phyloP scores from a whole-genome alignment of 2,329 filamentous ascomycete species.

The Coniochaeta sp. region DNA sequence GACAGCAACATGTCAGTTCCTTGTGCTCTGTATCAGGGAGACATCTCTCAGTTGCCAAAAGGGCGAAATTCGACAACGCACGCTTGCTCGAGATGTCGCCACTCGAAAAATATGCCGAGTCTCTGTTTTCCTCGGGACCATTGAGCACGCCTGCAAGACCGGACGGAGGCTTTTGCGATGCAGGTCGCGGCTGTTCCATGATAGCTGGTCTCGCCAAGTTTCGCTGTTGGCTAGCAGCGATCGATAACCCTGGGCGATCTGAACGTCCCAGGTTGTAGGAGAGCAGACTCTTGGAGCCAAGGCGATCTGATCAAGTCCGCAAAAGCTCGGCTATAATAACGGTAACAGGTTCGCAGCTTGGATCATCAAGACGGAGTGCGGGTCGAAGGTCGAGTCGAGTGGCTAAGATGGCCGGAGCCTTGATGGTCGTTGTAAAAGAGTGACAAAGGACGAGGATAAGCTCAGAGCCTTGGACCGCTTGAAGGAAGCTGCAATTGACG shows the following conservation, averaged over 20 bases:
- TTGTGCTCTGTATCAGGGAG: background rate
- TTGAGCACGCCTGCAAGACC: constrained; percentile 45
- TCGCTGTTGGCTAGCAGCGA: background rate
- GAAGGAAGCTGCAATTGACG: background rate
- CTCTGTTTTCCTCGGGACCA: constrained; percentile 40
- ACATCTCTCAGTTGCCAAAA: background rate
- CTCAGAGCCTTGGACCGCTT: background rate
- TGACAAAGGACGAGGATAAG: background rate
- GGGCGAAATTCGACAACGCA: constrained; percentile 25
- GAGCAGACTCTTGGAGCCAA: background rate
- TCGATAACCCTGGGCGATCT: background rate
- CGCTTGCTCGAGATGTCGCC: constrained; percentile 44
- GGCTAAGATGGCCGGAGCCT: background rate
- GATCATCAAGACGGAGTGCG: background rate
- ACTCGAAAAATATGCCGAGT: constrained; percentile 45
- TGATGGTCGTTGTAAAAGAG: background rate
- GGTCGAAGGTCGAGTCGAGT: background rate
- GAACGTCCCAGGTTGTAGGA: background rate
- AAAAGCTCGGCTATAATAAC: background rate
- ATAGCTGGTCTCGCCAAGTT: background rate
- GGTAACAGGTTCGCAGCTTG: background rate
- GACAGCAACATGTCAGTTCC: constrained; percentile 13
- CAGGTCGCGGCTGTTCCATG: constrained; percentile 31
- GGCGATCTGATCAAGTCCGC: background rate
- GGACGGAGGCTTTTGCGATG: constrained; percentile 37